Conservation (phyloP, 106 monocot species). For the Phalaenopsis equestris region DNA sequence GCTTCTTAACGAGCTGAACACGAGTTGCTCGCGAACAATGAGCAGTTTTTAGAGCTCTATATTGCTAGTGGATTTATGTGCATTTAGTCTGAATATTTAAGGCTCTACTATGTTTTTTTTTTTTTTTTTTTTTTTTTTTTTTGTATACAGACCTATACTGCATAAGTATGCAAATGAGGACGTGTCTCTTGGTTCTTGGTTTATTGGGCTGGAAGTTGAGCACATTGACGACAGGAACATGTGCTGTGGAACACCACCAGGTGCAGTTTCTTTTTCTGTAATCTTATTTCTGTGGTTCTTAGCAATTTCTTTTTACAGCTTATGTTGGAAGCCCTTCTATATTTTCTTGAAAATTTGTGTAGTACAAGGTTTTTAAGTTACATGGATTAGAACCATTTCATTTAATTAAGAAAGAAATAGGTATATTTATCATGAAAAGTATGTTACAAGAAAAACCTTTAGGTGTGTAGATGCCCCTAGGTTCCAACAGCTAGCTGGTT, state of each 20-base stretch:
- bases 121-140: background rate
- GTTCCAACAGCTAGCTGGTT: too few species aligned
- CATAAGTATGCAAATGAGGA: constrained; percentile 90
- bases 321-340: background rate
- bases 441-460: background rate
- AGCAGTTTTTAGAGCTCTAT: too few species aligned
- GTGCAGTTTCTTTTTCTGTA: constrained; percentile 19
- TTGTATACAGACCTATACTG: constrained; percentile 49
- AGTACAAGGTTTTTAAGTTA: background rate
- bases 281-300: background rate
- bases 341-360: background rate
- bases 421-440: background rate
- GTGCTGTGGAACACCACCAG: constrained; percentile 89
- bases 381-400: background rate
- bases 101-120: background rate
- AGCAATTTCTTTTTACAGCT: background rate
- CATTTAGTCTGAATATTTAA: background rate
- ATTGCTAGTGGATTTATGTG: background rate
- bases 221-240: constrained; percentile 78
- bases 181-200: constrained; percentile 81
- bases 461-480: too few species aligned
- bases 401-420: background rate
- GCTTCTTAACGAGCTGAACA: too few species aligned
- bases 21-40: too few species aligned
- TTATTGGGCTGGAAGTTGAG: constrained; percentile 79